phyloP scores from a whole-genome alignment of 2,329 filamentous ascomycete genomes.

The Sporothrix phasma region DNA sequence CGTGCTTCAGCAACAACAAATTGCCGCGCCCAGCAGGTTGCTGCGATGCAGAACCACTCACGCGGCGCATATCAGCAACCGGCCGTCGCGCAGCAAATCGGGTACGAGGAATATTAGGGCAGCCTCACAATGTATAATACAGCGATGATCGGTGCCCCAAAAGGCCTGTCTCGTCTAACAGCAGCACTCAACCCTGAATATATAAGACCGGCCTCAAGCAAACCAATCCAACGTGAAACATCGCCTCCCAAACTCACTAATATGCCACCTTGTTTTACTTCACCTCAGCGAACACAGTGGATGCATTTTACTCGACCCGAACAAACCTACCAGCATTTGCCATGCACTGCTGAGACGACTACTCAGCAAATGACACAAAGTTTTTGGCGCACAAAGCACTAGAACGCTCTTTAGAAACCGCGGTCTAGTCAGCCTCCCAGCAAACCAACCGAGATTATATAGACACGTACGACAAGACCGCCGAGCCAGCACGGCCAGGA shows the following conservation, averaged over 20 bases:
- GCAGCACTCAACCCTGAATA: background rate
- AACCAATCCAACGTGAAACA: too few species aligned
- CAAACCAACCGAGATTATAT: background rate
- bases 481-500: background rate
- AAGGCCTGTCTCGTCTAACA: background rate
- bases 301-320: too few species aligned
- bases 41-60: conserved; percentile 20
- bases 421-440: background rate
- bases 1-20: conserved; percentile 48
- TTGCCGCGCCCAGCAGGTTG: background rate
- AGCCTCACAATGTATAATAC: background rate
- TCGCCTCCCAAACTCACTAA: too few species aligned
- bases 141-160: background rate
- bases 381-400: too few species aligned
- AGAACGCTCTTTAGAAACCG: background rate
- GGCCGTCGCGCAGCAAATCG: conserved; percentile 20
- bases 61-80: conserved; percentile 21
- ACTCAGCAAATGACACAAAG: background rate
- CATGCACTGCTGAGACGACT: too few species aligned
- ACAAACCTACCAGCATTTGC: too few species aligned
- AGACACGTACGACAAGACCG: too few species aligned
- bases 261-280: too few species aligned
- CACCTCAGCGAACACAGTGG: too few species aligned
- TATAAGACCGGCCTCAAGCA: background rate
- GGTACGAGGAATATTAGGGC: conserved; percentile 23